Evolutionary conservation across 2,329 filamentous ascomycete species (phyloP), one percentile per base, ranked within the genome.

Genomic region (Penicillium verrucosum): DNA sequence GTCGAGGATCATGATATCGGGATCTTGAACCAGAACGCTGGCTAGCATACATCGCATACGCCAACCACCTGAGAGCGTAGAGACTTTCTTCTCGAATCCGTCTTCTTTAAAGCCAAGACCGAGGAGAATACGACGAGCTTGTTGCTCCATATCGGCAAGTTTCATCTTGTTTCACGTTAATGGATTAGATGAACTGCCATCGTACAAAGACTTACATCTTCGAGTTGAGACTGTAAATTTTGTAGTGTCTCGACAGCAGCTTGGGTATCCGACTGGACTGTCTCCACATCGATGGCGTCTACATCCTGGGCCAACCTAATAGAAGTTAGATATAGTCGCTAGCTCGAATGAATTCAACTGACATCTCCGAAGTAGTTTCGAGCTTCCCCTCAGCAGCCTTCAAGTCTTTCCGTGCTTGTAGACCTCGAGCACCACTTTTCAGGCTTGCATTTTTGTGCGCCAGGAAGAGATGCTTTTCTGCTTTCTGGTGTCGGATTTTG

Each of bases 1-100:
- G 70, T 95, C 90, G 2, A 95, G 83, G 49, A 95, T 86, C 56
- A 95, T 79, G 2, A 95, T 84, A 62, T 95, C 90, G 0, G 86
- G 84, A 8, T 87, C 83, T 60, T 92, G 87, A 1, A 90, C 82
- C 4, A 95, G 78, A 0, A 85, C 84, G 3, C 73, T 78, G 2
- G 87, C 87, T 0, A 90, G 78, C 56, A 85, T 79, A 29, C 84
- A 84, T 10, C 88, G 82, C 85, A 89, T 90, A 58, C 80, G 82
- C 88, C 88, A 90, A 2, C 88, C 91, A 7, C 91, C 90, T 0
- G 90, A 94, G 2, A 95, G 78, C 36, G 84, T 85, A 1, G 79
- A 78, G 12, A 89, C 80, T 7, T 84, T 80, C 58, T 82, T 84
- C 14, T 79, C 75, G 58, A 90, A 82, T 54, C 80, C 78, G 1